Percentiles rank a stretch among this genome's conserved stretches.
Conservation (phyloP, 345 rosid species). For the Camelina neglecta region DNA sequence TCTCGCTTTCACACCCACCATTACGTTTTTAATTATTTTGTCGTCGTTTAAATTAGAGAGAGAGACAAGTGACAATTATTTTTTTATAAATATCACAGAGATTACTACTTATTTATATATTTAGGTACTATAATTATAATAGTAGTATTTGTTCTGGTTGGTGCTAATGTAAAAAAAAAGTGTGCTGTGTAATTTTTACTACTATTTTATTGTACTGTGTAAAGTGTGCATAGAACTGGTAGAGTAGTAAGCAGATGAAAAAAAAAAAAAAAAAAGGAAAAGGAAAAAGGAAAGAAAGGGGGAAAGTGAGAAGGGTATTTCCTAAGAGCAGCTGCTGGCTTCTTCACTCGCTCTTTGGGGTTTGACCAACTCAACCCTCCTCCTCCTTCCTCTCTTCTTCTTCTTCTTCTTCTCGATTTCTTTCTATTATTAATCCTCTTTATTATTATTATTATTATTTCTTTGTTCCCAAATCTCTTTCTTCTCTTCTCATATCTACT, state of each 20-base stretch:
- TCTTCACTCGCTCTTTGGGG: slow-evolving; percentile 39
- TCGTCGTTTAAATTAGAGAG: background rate
- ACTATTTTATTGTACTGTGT: too few species aligned
- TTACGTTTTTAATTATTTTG: background rate
- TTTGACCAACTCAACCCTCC: slow-evolving; percentile 47
- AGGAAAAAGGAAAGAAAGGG: background rate
- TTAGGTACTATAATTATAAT: too few species aligned
- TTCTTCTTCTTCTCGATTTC: background rate
- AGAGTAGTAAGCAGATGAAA: too few species aligned
- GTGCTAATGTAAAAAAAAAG: too few species aligned
- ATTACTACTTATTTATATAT: too few species aligned
- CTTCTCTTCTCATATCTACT: background rate
- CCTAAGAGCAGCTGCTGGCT: background rate
- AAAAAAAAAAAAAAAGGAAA: too few species aligned
- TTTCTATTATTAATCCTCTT: slow-evolving; percentile 22
- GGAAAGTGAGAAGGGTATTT: slow-evolving; percentile 37
- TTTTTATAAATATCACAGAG: too few species aligned
- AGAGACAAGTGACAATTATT: too few species aligned
- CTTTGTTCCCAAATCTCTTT: slow-evolving; percentile 6
- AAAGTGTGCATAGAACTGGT: too few species aligned
- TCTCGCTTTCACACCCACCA: background rate
- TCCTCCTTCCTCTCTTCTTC: slow-evolving; percentile 50
- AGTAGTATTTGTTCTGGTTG: too few species aligned
- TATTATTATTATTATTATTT: background rate
- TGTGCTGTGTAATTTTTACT: too few species aligned